These are phyloP conservation scores for Termitomyces heimii DNA, from an alignment of 768 basidiomycete species.

Conservation along the genomic window DNA sequence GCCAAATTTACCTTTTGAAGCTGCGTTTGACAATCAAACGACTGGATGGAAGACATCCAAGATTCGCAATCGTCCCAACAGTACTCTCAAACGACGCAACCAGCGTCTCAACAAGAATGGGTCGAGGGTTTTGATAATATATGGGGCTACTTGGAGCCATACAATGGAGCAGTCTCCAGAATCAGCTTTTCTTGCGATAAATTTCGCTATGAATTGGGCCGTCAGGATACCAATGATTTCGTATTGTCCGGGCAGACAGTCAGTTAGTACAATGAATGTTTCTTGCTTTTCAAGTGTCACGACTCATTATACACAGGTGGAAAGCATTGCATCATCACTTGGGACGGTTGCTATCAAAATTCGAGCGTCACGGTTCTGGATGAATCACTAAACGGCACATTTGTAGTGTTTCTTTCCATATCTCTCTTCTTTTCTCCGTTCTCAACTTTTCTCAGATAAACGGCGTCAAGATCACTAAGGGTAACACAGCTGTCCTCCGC, in stretches of 20 bases:
- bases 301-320: conserved; percentile 33
- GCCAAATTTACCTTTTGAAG: background rate
- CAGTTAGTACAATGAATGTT: conserved; percentile 41
- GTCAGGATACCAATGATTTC: conserved; percentile 40
- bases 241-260: conserved; percentile 61
- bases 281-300: background rate
- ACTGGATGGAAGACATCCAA: conserved; percentile 16
- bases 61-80: background rate
- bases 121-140: conserved; percentile 32
- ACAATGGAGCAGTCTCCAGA: conserved; percentile 42
- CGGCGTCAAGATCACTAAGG: conserved; percentile 41
- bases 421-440: background rate
- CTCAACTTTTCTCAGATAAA: conserved; percentile 44
- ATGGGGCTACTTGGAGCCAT: conserved; percentile 71
- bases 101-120: conserved; percentile 28
- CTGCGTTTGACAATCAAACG: conserved; percentile 4
- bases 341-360: conserved; percentile 45
- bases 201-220: conserved; percentile 46
- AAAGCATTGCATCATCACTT: conserved; percentile 48
- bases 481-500: conserved; percentile 35
- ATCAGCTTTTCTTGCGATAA: conserved; percentile 56
- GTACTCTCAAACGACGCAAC: conserved; percentile 38
- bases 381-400: conserved; percentile 69
- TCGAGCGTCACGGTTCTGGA: conserved; percentile 47
- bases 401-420: conserved; percentile 30